A percentile compares a stretch with the other conserved stretches of the same genome.
phyloP scores from a whole-genome alignment of 768 basidiomycete species.

The Butyriboletus loyo region DNA sequence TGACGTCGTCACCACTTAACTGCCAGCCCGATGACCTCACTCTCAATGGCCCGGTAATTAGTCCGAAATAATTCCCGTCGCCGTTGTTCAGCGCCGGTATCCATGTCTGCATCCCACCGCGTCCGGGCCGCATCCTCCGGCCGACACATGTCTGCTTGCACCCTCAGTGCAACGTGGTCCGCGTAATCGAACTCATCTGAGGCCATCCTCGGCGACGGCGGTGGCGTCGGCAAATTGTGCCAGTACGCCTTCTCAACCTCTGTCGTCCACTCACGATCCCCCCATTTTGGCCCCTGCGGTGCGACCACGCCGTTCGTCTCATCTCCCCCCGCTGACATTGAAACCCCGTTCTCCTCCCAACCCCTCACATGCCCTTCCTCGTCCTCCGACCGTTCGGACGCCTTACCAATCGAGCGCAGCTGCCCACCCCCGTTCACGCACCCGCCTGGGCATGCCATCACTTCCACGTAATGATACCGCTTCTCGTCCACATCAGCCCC shows the following conservation, averaged over 20 bases:
- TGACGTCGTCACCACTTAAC: slow-evolving; percentile 60
- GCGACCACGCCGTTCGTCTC: neutral
- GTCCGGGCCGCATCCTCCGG: slow-evolving; percentile 30
- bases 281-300: slow-evolving; percentile 65
- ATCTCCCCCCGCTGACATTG: slow-evolving; percentile 12
- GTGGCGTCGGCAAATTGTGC: slow-evolving; percentile 49
- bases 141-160: slow-evolving; percentile 42
- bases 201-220: slow-evolving; percentile 36
- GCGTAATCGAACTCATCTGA: slow-evolving; percentile 19
- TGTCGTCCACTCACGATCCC: slow-evolving; percentile 77
- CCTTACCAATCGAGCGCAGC: slow-evolving; percentile 24
- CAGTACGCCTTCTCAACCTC: slow-evolving; percentile 85
- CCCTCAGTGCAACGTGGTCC: slow-evolving; percentile 37
- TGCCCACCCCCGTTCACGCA: slow-evolving; percentile 99
- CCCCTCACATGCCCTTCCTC: slow-evolving; percentile 66
- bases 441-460: slow-evolving; percentile 98
- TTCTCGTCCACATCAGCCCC: slow-evolving; percentile 36
- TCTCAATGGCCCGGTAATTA: slow-evolving; percentile 80
- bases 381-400: slow-evolving; percentile 36
- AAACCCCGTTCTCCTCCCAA: slow-evolving; percentile 56
- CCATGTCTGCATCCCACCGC: slow-evolving; percentile 38
- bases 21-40: slow-evolving; percentile 72
- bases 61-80: slow-evolving; percentile 64
- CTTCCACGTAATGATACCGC: slow-evolving; percentile 88
- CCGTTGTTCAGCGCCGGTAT: slow-evolving; percentile 42